phyloP scores from a whole-genome alignment of 1,284 basidiomycete species.

The Trichosporon coremiiforme region DNA sequence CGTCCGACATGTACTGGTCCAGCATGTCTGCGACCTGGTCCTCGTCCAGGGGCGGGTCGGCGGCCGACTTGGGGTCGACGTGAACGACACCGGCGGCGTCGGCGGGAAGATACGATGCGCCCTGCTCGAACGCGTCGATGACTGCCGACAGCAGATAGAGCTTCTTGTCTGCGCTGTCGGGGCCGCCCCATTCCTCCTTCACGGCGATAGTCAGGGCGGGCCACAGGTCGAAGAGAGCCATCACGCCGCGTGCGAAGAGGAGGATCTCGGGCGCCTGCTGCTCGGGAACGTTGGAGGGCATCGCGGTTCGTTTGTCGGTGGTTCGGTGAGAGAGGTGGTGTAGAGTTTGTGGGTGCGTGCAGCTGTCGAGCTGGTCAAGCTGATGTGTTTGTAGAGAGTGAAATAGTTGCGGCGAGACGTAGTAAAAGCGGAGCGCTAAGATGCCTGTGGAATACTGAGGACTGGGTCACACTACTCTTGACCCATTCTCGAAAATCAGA shows the following conservation, averaged over 20 bases:
- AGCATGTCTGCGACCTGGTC: slow-evolving; percentile 76
- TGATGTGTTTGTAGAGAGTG: background rate
- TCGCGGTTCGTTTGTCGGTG: background rate
- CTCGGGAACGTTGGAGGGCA: slow-evolving; percentile 21
- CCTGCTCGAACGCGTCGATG: slow-evolving; percentile 77
- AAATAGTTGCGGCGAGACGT: background rate
- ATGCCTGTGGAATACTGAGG: background rate
- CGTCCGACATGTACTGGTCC: slow-evolving; percentile 72
- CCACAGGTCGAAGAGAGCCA: slow-evolving; percentile 78
- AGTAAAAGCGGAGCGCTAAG: background rate
- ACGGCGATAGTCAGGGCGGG: slow-evolving; percentile 79
- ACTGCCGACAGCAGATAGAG: slow-evolving; percentile 80
- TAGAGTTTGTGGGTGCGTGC: background rate
- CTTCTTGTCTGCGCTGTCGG: slow-evolving; percentile 69
- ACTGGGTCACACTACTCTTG: background rate
- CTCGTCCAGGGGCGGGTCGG: slow-evolving; percentile 64
- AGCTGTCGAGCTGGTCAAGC: background rate
- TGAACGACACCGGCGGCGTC: slow-evolving; percentile 26
- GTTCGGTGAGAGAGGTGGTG: background rate
- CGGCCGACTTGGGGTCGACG: slow-evolving; percentile 37
- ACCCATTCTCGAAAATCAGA: slow-evolving; percentile 15
- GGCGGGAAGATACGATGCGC: slow-evolving; percentile 24
- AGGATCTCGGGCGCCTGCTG: slow-evolving; percentile 36
- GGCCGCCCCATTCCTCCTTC: slow-evolving; percentile 77
- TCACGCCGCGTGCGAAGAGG: slow-evolving; percentile 78